Evolutionary conservation across 306 rosid genomes (phyloP).

Genomic region (Quercus glauca): DNA sequence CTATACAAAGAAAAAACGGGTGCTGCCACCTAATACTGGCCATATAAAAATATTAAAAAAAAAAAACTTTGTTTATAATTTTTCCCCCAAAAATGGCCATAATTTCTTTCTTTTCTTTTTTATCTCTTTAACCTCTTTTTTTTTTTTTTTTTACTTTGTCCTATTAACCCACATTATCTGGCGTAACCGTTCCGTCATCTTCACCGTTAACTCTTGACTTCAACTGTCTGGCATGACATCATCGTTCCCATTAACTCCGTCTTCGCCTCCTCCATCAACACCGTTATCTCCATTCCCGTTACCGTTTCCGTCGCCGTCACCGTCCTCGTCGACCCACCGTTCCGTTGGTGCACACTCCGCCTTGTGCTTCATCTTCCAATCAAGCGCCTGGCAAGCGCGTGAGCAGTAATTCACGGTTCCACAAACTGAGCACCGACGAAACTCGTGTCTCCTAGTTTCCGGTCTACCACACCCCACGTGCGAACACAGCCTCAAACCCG

Average conservation of each 20-base stretch:
- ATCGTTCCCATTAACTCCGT: conserved; percentile 14
- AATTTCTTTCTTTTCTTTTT: neutral
- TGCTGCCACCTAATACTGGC: neutral
- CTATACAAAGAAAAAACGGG: conserved; percentile 11
- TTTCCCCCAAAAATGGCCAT: conserved; percentile 35
- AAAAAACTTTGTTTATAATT: neutral
- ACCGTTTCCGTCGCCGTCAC: conserved; percentile 30
- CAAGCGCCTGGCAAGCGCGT: conserved; percentile 96
- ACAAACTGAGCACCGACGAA: conserved; percentile 88
- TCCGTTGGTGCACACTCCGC: conserved; percentile 68
- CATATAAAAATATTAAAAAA: neutral
- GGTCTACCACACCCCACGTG: conserved; percentile 91
- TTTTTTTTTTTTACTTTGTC: neutral
- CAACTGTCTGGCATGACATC: conserved; percentile 44
- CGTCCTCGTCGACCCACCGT: conserved; percentile 68
- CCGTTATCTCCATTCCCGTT: conserved; percentile 17
- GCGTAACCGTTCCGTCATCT: conserved; percentile 24
- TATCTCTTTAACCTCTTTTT: neutral
- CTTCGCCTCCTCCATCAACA: conserved; percentile 32
- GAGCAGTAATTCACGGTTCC: conserved; percentile 85
- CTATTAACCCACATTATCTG: neutral
- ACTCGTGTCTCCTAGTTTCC: conserved; percentile 80
- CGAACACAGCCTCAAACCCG: conserved; percentile 63
- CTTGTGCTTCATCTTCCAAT: conserved; percentile 92
- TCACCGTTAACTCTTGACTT: neutral